Evolutionary conservation across 1,139 yeast species (phyloP), one percentile per base, ranked within the genome.

Genomic region (Pichia sp.): DNA sequence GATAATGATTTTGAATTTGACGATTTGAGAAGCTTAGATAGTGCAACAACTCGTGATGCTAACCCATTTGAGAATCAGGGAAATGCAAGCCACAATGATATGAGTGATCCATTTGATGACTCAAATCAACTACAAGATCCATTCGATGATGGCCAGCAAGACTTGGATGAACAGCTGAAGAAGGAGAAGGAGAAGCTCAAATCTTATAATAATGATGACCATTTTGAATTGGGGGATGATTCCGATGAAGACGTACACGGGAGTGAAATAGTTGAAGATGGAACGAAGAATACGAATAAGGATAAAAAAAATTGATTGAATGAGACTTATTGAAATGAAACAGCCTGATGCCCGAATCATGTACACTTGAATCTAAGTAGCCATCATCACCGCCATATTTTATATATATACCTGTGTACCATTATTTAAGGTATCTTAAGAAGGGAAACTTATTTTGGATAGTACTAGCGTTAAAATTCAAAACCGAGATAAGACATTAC

Each of bases 1-100:
- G 53, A 60, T 23, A 53, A 56, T 30, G 93, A 81, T 49, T 81
- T 81, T 53, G 91, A 81, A 52, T 67, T 81, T 42, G 88, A 82
- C 50, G 91, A 81, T 51, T 60, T 82, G 39, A 77, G 83, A 33
- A 72, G 83, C 35, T 55, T 78, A 35, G 48, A 43, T 12, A 25
- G 18, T 9, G 16, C 27, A 14, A 25, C 27, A 3, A 25, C 27
- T 5, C 38, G 37, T 19, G 34, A 37, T 33, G 49, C 40, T 6
- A 49, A 55, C 34, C 60, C 61, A 25, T 57, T 56, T 35, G 50
- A 47, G 7, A 52, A 50, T 34, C 46, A 48, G 3, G 19, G 27
- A 3, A 27, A 25, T 24, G 22, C 30, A 10, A 20, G 31, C 4
- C 16, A 34, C 28, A 13, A 33, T 24, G 14, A 8, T n/a, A 9